Base-by-base conservation (phyloP, 1,139 yeast genomes). In the Debaryomycetaceae sp. region DNA sequence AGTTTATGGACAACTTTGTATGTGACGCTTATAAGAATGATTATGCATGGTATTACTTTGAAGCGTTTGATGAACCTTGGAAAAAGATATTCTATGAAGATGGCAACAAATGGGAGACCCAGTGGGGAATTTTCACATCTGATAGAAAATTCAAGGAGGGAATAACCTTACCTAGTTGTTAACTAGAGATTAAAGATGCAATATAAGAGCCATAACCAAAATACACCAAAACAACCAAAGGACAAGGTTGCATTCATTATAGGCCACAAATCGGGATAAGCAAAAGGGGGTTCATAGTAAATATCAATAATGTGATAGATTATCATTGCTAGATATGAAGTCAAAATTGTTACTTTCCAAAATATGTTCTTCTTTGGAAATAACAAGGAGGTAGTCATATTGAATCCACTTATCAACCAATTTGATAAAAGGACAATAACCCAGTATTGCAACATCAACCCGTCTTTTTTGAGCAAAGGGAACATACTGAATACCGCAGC, bases 251-350 rank as follows among this genome's bases (percentile, higher is more conserved):
- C 81, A 55, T 92, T 92, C 13, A 80, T 74, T 28, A 91, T 73
- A 0, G 87, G 87, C 91, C 94, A 88, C 14, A 92, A 53, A 59
- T 94, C 98, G 3, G 98, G 97, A 48, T 79, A 82, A 33, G 60
- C 57, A 1, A 52, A 43, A 1, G 94, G 92, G 3, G 94, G 82
- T 2, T 47, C 55, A 6, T 73, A 48, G 19, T 61, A 51, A 35
- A 61, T 58, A 46, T 89, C 96, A 8, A 78, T 56, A 0, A 72
- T 41, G 51, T 85, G 92, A 33, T 81, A 66, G 0, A 53, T 56
- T 1, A 68, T 54, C 55, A 84, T 77, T 1, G 72, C 76, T 2
- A 74, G 41, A 53, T 91, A 91, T 2, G 92, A 79, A 1, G 70
- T 57, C 26, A 73, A 56, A 34, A 86, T 83, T 3, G 81, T 66